Evolutionary conservation across 2,329 filamentous ascomycete species (phyloP).

Genomic region (Monosporascus ibericus): DNA sequence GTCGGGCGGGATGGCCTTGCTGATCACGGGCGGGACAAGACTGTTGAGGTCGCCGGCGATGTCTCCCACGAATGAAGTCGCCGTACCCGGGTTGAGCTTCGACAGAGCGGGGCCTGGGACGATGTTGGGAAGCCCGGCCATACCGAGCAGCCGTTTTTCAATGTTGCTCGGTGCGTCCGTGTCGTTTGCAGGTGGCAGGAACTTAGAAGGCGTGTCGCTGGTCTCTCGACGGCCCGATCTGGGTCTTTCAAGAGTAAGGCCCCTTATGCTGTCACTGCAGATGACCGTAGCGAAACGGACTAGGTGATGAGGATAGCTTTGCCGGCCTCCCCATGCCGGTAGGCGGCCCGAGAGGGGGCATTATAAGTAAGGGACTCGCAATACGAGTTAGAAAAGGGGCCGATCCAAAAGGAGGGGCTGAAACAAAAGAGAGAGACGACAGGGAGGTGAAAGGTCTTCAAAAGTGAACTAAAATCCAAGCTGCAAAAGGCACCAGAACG

Average conservation of each 20-base stretch:
- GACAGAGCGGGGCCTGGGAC: not conserved
- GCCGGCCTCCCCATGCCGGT: not conserved
- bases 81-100: not conserved
- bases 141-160: not conserved
- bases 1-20: too few relatives aligned
- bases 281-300: not conserved
- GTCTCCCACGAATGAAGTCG: not conserved
- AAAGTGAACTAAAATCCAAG: slow-evolving; percentile 22
- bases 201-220: not conserved
- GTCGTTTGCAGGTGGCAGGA: not conserved
- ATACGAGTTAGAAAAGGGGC: not conserved
- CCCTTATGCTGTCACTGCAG: not conserved
- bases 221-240: not conserved
- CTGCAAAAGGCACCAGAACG: slow-evolving; percentile 21
- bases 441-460: slow-evolving; percentile 11
- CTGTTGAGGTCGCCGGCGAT: not conserved
- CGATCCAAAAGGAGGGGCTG: not conserved
- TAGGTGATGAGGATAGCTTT: not conserved
- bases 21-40: too few relatives aligned
- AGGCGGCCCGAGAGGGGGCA: not conserved
- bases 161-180: not conserved
- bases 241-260: not conserved
- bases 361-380: not conserved
- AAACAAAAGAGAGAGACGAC: slow-evolving; percentile 4
- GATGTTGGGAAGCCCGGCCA: not conserved